phyloP scores from a whole-genome alignment of 352 stramenopile species.

The Pythium guiyangense region DNA sequence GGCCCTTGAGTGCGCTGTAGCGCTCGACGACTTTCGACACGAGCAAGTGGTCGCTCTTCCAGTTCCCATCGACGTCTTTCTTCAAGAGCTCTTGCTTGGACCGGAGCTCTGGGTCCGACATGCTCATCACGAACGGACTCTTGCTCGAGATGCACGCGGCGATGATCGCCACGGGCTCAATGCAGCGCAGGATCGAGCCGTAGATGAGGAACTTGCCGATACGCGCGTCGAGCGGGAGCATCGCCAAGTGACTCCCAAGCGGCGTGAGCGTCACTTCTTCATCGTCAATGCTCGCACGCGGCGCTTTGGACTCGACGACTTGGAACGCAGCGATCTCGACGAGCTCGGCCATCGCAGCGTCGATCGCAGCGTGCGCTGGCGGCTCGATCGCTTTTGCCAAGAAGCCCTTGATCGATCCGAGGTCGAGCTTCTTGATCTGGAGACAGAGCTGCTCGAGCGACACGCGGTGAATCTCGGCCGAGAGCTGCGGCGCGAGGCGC shows the following conservation, averaged over 20 bases:
- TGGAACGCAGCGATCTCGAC: constrained; percentile 87
- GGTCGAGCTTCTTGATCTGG: constrained; percentile 81
- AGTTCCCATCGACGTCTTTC: constrained; percentile 52
- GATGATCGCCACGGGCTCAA: constrained; percentile 81
- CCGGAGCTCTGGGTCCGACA: constrained; percentile 56
- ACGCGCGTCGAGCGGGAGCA: constrained; percentile 80
- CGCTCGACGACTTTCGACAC: constrained; percentile 76
- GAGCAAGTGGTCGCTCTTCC: constrained; percentile 78
- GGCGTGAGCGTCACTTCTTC: constrained; percentile 87
- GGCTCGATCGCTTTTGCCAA: constrained; percentile 89
- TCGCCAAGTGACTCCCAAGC: constrained; percentile 86
- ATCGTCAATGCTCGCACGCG: constrained; percentile 16
- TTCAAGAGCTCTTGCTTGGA: constrained; percentile 59
- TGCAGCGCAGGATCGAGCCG: constrained; percentile 81
- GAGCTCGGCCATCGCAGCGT: constrained; percentile 91
- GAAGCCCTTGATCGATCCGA: constrained; percentile 72
- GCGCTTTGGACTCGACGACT: constrained; percentile 3
- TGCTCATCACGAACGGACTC: constrained; percentile 71
- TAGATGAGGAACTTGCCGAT: constrained; percentile 88
- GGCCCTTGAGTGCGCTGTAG: constrained; percentile 41
- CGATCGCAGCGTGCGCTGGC: constrained; percentile 87
- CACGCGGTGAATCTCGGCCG: constrained; percentile 86
- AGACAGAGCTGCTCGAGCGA: constrained; percentile 84
- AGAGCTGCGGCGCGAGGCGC: constrained; percentile 62
- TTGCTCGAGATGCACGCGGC: constrained; percentile 78